A percentile compares a stretch with the other conserved stretches of the same genome.
Conservation (phyloP, 2,329 filamentous ascomycete species). For the Beauveria medogensis region DNA sequence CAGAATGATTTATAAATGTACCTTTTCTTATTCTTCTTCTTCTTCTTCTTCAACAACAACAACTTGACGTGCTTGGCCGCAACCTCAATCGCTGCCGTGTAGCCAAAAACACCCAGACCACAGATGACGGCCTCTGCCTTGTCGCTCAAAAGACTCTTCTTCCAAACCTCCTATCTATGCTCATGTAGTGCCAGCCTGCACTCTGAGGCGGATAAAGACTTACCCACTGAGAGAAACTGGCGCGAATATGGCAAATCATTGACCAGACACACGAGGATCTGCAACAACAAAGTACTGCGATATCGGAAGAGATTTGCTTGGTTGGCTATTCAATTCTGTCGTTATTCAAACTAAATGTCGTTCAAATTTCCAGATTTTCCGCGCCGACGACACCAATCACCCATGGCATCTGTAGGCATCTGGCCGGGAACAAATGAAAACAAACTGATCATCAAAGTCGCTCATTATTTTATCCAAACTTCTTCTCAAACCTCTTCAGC, state of each 20-base stretch:
- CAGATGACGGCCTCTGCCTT: constrained; percentile 69
- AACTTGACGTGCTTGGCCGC: constrained; percentile 23
- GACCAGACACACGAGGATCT: too few species aligned
- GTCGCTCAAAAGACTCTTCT: constrained; percentile 65
- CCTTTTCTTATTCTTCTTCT: not conserved
- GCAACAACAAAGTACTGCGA: not conserved
- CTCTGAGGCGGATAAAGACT: not conserved
- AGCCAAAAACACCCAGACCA: constrained; percentile 57
- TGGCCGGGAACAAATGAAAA: not conserved
- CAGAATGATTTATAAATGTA: not conserved
- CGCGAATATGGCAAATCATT: too few species aligned
- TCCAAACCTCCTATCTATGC: constrained; percentile 48
- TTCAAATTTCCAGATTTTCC: not conserved
- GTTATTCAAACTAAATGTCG: not conserved
- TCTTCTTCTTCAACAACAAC: too few species aligned
- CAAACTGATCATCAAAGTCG: not conserved
- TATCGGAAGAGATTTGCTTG: not conserved
- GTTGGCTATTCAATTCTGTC: not conserved
- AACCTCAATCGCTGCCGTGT: constrained; percentile 52
- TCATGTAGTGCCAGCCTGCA: not conserved
- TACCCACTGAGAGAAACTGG: not conserved
- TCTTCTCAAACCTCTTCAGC: constrained; percentile 74
- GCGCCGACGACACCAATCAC: not conserved
- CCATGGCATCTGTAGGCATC: not conserved
- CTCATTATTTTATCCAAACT: constrained; percentile 40